Percentiles rank a stretch among this genome's conserved stretches.
Conservation (phyloP, 306 rosid genomes). For the Alnus glutinosa region DNA sequence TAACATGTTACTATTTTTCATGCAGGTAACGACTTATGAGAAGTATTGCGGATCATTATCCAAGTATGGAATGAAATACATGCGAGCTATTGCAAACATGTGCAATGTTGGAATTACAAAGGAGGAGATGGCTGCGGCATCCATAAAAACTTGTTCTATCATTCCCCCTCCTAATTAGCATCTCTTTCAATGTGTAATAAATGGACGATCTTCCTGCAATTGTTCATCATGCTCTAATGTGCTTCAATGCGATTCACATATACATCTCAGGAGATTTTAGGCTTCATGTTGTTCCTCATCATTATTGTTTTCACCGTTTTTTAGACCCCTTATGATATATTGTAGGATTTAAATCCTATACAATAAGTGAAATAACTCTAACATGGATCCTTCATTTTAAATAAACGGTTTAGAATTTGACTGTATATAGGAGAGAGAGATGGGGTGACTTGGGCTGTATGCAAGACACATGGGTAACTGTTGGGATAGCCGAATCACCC, state of each 20-base stretch:
- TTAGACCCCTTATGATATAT: too few relatives aligned
- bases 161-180: background rate
- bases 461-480: too few relatives aligned
- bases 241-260: background rate
- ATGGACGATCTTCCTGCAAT: background rate
- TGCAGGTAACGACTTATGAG: slow-evolving; percentile 39
- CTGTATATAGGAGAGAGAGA: too few relatives aligned
- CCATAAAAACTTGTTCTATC: slow-evolving; percentile 37
- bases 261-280: too few relatives aligned
- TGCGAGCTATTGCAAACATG: slow-evolving; percentile 48
- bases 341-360: too few relatives aligned
- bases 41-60: slow-evolving; percentile 37
- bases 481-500: too few relatives aligned
- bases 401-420: too few relatives aligned
- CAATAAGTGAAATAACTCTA: too few relatives aligned
- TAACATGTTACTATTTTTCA: background rate
- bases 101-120: slow-evolving; percentile 41
- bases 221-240: background rate
- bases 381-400: too few relatives aligned
- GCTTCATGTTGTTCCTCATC: too few relatives aligned
- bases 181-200: background rate
- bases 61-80: slow-evolving; percentile 45
- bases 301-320: too few relatives aligned
- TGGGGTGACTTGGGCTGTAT: too few relatives aligned
- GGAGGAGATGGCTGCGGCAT: slow-evolving; percentile 32